Evolutionary conservation across 768 basidiomycete species (phyloP), one percentile per base, ranked within the genome.

Genomic region (Panellus pusillus): DNA sequence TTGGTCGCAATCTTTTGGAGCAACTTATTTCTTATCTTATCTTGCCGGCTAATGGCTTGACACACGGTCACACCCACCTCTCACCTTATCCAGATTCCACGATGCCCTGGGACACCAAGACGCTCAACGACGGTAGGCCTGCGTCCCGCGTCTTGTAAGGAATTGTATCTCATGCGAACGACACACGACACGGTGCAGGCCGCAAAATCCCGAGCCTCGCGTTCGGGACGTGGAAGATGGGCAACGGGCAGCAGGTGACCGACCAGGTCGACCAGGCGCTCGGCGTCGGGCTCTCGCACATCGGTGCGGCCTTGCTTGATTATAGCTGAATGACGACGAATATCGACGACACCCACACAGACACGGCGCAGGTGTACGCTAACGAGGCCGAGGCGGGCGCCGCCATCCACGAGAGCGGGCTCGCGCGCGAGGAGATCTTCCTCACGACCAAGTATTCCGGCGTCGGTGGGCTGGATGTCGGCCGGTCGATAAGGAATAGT

Each of bases 401-500:
- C 36, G 82, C 75, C 7, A 74, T 81, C 53, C 73, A 71, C 17
- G 79, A 86, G 58, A 84, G 79, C 55, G 83, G 84, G 1, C 72
- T 84, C 5, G 62, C 73, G 35, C 77, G 85, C n/a, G 52, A 72
- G 13, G 80, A 85, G 1, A 58, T 87, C 20, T 87, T 75, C 66
- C 77, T 89, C 58, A 87, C 84, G 3, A 87, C 85, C 28, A 86
- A 87, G 61, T 86, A 77, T 61, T 82, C 82, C 13, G 81, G 81
- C 1, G 46, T 68, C 47, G 64, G 76, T 47, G 79, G 76, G 2
- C 66, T 82, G 48, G 78, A 79, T 54, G 79, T 84, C 29, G 72
- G 73, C 52, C 79, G 77, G 1, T 83, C 82, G 12, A 81, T 85
- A 40, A 64, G 74, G 27, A 75, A 83, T 59, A 84, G 82, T 49